These are phyloP conservation scores for Solanum paucissectum DNA, from an alignment of 257 asterid species.

Conservation along the genomic window DNA sequence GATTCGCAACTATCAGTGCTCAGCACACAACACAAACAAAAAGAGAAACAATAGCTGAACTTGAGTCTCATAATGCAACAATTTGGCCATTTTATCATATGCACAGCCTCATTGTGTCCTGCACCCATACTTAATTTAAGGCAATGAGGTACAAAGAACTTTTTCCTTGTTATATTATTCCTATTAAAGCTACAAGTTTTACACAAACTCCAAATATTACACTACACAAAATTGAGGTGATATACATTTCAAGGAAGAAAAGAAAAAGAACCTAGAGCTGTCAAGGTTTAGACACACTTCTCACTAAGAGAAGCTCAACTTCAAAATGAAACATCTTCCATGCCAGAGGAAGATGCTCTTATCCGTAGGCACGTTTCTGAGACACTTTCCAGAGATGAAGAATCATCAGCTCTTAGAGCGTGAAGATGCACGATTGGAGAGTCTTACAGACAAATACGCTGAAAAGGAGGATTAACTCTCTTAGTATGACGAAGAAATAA, in stretches of 20 bases:
- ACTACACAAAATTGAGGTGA: constrained; percentile 24
- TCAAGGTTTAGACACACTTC: too few relatives aligned
- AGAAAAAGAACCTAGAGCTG: not conserved
- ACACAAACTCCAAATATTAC: not conserved
- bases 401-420: not conserved
- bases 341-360: not conserved
- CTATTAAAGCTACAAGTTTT: not conserved
- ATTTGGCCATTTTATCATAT: not conserved
- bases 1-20: not conserved
- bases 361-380: not conserved
- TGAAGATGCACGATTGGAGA: not conserved
- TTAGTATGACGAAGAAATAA: not conserved
- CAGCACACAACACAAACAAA: not conserved
- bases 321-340: not conserved
- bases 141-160: not conserved
- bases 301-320: not conserved
- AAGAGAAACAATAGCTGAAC: not conserved
- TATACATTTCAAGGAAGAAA: not conserved
- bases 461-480: not conserved
- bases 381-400: not conserved
- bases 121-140: not conserved
- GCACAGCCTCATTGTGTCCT: not conserved
- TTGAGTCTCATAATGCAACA: not conserved
- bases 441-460: not conserved
- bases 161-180: not conserved